Evolutionary conservation across 2,329 filamentous ascomycete species (phyloP).

Genomic region (Pyrenophora teres): DNA sequence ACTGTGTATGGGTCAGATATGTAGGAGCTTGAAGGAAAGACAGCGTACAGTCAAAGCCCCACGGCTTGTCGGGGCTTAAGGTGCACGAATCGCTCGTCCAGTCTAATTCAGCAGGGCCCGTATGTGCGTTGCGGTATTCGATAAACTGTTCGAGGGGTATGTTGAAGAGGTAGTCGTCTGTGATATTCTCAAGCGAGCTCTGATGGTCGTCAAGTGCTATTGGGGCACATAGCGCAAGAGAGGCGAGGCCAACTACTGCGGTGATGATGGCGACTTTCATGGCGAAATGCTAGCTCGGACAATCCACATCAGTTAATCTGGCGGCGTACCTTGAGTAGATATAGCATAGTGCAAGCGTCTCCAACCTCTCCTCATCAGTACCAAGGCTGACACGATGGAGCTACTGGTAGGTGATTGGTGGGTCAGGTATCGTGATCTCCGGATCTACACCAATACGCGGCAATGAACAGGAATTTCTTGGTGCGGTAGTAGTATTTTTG

Average conservation of each 20-base stretch:
- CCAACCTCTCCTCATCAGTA: no score
- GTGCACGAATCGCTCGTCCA: slow-evolving; percentile 48
- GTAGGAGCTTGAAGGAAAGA: not conserved
- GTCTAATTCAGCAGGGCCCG: slow-evolving; percentile 45
- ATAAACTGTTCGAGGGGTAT: slow-evolving; percentile 52
- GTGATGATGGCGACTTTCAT: not conserved
- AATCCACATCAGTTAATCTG: not conserved
- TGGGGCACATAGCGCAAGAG: not conserved
- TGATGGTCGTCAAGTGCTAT: no score
- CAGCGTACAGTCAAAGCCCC: slow-evolving; percentile 38
- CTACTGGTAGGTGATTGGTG: no score
- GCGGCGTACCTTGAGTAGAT: no score
- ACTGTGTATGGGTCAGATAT: slow-evolving; percentile 15
- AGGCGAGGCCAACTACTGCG: not conserved
- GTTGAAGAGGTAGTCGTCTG: slow-evolving; percentile 56
- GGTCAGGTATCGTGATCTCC: no score
- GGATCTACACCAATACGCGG: no score
- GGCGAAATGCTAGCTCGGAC: no score
- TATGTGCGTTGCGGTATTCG: slow-evolving; percentile 45
- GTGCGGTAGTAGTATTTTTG: no score
- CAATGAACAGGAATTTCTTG: no score
- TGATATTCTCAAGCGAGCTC: slow-evolving; percentile 23
- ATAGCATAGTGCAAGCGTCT: no score
- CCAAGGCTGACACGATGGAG: no score
- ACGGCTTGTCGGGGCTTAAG: slow-evolving; percentile 37